These are phyloP conservation scores for Hypoxylon fuscum DNA, from an alignment of 495 filamentous ascomycete species.

Conservation along the genomic window DNA sequence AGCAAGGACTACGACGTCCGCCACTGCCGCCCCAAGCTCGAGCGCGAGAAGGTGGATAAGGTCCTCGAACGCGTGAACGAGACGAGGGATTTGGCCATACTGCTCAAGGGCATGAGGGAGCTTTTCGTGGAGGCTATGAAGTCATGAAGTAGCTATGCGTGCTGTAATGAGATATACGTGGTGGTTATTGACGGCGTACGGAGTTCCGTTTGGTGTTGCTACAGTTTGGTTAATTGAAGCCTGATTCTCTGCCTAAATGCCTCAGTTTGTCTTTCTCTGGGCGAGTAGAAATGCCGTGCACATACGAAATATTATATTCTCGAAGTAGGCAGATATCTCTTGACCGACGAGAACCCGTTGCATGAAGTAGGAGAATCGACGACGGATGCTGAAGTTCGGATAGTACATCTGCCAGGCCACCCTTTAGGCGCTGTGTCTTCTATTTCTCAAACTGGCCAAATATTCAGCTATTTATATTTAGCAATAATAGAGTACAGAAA, in stretches of 20 bases:
- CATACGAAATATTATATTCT: no score
- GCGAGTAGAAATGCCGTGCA: background rate
- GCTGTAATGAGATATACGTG: background rate
- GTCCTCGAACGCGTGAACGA: slow-evolving; percentile 83
- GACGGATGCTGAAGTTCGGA: no score
- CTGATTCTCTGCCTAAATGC: background rate
- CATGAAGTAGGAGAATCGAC: no score
- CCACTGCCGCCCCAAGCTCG: slow-evolving; percentile 79
- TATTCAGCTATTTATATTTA: no score
- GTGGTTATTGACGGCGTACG: background rate
- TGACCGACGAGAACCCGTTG: no score
- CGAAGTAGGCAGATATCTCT: no score
- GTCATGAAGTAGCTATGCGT: slow-evolving; percentile 35
- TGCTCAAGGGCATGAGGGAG: slow-evolving; percentile 93
- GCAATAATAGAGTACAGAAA: no score
- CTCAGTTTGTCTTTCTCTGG: background rate
- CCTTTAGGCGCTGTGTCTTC: no score
- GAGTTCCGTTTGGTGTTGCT: no score
- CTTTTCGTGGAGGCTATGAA: slow-evolving; percentile 74
- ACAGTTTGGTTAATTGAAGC: background rate
- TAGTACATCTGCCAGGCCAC: no score
- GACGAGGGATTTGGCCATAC: slow-evolving; percentile 77
- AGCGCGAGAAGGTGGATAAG: slow-evolving; percentile 73
- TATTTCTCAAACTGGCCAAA: no score
- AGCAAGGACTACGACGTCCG: slow-evolving; percentile 85